phyloP scores from a whole-genome alignment of 257 asterid species.

The Solanum peruvianum region DNA sequence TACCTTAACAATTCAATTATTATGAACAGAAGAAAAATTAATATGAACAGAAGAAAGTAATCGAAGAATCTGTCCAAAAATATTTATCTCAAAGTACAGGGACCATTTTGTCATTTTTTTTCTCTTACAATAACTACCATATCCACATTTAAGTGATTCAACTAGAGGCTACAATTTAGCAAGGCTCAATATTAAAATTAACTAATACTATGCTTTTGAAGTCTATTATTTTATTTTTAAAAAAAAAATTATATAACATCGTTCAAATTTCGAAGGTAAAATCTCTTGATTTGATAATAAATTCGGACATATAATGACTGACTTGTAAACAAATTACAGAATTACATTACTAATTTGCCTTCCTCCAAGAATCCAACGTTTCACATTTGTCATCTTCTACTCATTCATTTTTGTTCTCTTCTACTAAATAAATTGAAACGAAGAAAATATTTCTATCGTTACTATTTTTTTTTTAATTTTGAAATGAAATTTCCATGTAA shows the following conservation, averaged over 20 bases:
- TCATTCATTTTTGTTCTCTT: background rate
- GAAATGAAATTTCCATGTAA: background rate
- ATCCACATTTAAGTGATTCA: background rate
- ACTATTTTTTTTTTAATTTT: background rate
- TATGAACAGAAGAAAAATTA: no score
- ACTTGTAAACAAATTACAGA: background rate
- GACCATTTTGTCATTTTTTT: background rate
- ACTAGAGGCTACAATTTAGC: no score
- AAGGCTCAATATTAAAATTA: no score
- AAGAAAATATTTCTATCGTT: fast-evolving
- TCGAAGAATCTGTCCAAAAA: background rate
- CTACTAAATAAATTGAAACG: background rate
- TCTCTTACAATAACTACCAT: background rate
- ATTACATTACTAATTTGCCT: background rate
- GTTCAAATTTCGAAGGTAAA: background rate
- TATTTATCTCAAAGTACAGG: background rate
- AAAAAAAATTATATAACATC: background rate
- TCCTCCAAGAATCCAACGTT: background rate
- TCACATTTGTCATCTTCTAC: background rate
- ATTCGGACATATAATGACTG: background rate
- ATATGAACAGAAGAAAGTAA: no score
- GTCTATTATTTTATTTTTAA: no score
- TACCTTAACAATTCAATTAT: no score
- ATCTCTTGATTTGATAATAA: background rate
- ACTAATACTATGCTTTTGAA: background rate